Evolutionary conservation across 805 yeast species (phyloP), one percentile per base, ranked within the genome.

Genomic region (Wickerhamiella occidentalis): DNA sequence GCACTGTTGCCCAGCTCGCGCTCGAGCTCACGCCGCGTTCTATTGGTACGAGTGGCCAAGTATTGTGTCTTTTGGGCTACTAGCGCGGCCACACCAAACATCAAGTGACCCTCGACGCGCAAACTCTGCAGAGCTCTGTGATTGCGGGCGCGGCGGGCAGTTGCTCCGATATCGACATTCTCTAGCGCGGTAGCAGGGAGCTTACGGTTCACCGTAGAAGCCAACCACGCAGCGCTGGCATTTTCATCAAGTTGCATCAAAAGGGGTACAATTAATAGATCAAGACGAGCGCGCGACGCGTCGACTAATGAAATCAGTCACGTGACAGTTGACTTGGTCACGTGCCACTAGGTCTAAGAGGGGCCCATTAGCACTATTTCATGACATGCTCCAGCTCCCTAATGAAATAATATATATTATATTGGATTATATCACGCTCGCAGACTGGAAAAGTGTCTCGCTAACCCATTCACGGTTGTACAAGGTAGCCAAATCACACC

Each of bases 91-190:
- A 45, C 43, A 19, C 48, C 48, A 40, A 35, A 45, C 48, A 45
- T 45, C 23, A 45, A 30, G 19, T 45, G 48, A 6, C 48, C 43
- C 29, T 45, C 48, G 18, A 45, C 37, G 43, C 48, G 48, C 12
- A 45, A 13, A 5, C 48, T 33, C 12, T 28, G 48, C 21, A 45
- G 43, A 9, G 26, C 13, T n/a, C 28, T 19, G 6, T 19, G 22
- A 28, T 45, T 37, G 28, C 11, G 25, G 11, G 29, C 48, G 21
- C 48, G 48, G 19, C 43, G 37, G 4, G 48, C 40, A 6, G 48
- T 45, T 7, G 48, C 48, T 3, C 33, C n/a, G 3, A 45, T 29
- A 18, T 45, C 43, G 4, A 45, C 12, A 7, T 26, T 19, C 29
- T 45, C 33, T 12, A 45, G 36, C 11, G 42, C 43, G 12, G 33